Base-by-base conservation (phyloP, 306 rosid genomes). In the Styphnolobium japonicum region DNA sequence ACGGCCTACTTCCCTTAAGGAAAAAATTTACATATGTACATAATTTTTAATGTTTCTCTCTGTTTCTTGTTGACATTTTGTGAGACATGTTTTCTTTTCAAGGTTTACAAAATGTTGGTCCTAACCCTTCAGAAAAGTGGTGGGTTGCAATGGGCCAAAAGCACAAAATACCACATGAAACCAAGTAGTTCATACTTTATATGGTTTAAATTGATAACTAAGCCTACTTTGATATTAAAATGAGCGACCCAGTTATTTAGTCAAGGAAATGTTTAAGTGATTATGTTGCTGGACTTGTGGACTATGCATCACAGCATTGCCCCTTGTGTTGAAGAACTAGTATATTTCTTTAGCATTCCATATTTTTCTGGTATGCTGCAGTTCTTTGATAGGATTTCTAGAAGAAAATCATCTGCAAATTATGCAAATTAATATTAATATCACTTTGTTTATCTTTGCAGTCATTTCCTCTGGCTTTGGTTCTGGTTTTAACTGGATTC, bases 381-480 rank as follows among this genome's bases (percentile, higher is more conserved):
- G 49, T 36, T 25, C 29, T 15, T 77, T 53, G 31, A 52, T 21
- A 53, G 10, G 61, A 51, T 43, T 75, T 4, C 39, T 68, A 36
- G 55, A 48, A 75, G 15, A 51, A 29, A 18, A 6, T 52, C 46
- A 8, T 55, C 22, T 69, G 12, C 69, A 52, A 55, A 12, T 19
- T 27, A 48, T 22, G 6, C 33, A 7, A 21, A 11, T 27, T 42
- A 53, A 19, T 53, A 14, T 43, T 70, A 45, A 88, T 31, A 48
- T 78, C 36, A 2, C 45, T 52, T 49, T 31, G 34, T 43, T 76
- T 51, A 45, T 43, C 72, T 82, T 67, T 87, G 86, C 91, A 93
- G 97, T 91, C 93, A 53, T 91, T 93, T 85, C 94, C 94, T 23
- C 85, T 93, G 82, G 98, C 91, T 76, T 77, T 91, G 9, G 68